A percentile compares a stretch with the other conserved stretches of the same genome.
Conservation (phyloP, 768 basidiomycete genomes). For the Macrolepiota fuliginosa region DNA sequence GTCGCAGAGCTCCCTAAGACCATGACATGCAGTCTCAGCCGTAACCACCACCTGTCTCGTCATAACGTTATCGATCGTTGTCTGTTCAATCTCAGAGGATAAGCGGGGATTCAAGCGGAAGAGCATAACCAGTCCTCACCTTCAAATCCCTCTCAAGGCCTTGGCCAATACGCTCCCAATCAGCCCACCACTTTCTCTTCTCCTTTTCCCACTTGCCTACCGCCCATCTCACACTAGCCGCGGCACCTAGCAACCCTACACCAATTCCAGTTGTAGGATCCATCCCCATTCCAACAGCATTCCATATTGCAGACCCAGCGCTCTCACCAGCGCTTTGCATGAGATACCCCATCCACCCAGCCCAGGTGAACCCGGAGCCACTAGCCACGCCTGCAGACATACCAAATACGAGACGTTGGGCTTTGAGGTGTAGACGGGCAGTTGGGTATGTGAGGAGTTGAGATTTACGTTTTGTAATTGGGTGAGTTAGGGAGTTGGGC, state of each 20-base stretch:
- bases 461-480: slow-evolving; percentile 47
- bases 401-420: slow-evolving; percentile 53
- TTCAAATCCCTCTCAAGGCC: slow-evolving; percentile 64
- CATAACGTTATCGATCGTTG: slow-evolving; percentile 42
- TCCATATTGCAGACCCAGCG: slow-evolving; percentile 18
- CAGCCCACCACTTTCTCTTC: slow-evolving; percentile 65
- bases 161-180: slow-evolving; percentile 59
- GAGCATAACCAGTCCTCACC: slow-evolving; percentile 30
- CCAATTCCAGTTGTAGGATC: slow-evolving; percentile 61
- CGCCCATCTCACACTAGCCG: slow-evolving; percentile 56
- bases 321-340: slow-evolving; percentile 36
- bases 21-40: slow-evolving; percentile 47
- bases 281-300: slow-evolving; percentile 30
- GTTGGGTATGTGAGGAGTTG: slow-evolving; percentile 59
- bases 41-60: slow-evolving; percentile 51
- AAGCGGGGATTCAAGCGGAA: background rate
- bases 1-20: slow-evolving; percentile 37
- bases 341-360: slow-evolving; percentile 54
- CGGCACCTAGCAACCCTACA: slow-evolving; percentile 49
- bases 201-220: slow-evolving; percentile 68
- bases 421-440: slow-evolving; percentile 58
- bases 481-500: slow-evolving; percentile 44
- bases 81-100: slow-evolving; percentile 29
- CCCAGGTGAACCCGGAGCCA: slow-evolving; percentile 57
- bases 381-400: slow-evolving; percentile 46